Conservation (phyloP, 2,329 filamentous ascomycete genomes). For the Fusarium musae region DNA sequence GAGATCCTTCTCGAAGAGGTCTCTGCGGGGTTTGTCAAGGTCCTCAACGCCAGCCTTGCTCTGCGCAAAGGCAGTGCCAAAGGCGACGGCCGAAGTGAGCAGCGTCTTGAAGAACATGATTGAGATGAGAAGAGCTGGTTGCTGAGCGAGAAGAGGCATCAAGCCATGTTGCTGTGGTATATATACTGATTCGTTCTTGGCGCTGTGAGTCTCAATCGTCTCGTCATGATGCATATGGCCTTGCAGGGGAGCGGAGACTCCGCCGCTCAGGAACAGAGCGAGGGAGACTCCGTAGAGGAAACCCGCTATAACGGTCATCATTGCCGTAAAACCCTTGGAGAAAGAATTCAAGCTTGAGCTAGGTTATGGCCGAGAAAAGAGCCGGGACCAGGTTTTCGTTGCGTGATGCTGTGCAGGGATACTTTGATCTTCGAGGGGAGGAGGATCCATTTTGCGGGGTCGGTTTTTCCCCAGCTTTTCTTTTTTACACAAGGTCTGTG, state of each 20-base stretch:
- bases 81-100: constrained; percentile 19
- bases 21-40: constrained; percentile 29
- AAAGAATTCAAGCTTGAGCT: neutral
- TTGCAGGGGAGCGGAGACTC: constrained; percentile 18
- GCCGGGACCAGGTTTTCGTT: constrained; percentile 23
- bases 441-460: constrained; percentile 30
- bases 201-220: neutral
- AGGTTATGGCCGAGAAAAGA: constrained; percentile 35
- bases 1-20: constrained; percentile 37
- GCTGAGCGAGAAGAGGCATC: neutral
- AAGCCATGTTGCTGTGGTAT: constrained; percentile 1
- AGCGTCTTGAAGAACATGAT: constrained; percentile 35
- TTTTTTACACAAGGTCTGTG: neutral
- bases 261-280: neutral
- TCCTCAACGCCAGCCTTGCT: constrained; percentile 34
- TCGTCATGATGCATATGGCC: constrained; percentile 10
- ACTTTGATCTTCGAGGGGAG: neutral
- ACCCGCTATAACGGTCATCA: neutral
- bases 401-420: constrained; percentile 19
- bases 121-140: constrained; percentile 1
- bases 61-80: constrained; percentile 32
- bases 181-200: constrained; percentile 20
- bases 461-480: constrained; percentile 11
- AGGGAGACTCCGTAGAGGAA: neutral
- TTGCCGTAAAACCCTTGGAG: neutral